Percentiles rank a stretch among this genome's conserved stretches.
Conservation (phyloP, 768 basidiomycete species). For the Auricularia auricula-judae region DNA sequence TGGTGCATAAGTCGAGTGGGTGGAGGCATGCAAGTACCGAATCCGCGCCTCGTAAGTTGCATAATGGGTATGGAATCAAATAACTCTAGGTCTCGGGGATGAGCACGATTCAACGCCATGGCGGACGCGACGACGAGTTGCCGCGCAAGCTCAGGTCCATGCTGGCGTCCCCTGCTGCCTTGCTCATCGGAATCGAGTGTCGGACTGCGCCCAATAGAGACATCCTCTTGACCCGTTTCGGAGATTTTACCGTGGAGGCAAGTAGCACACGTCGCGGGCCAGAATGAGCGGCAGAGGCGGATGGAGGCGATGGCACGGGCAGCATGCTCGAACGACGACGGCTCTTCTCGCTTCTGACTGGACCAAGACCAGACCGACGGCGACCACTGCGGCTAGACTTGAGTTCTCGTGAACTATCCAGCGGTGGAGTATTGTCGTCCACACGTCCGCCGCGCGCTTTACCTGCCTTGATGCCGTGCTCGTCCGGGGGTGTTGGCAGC, state of each 20-base stretch:
- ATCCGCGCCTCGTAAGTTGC: neutral
- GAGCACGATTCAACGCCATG: neutral
- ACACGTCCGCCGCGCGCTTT: slow-evolving; percentile 15
- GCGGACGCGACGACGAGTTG: neutral
- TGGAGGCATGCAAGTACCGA: neutral
- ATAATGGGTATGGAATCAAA: neutral
- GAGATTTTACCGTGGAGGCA: slow-evolving; percentile 4
- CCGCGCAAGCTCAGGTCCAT: neutral
- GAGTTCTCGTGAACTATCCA: slow-evolving; percentile 38
- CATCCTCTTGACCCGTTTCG: slow-evolving; percentile 8
- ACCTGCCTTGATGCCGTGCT: slow-evolving; percentile 13
- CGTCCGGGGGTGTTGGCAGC: slow-evolving; percentile 19
- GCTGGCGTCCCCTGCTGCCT: neutral
- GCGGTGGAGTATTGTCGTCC: slow-evolving; percentile 25
- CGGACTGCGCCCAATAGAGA: slow-evolving; percentile 3
- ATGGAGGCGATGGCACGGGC: slow-evolving; percentile 47
- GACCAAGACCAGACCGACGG: slow-evolving; percentile 65
- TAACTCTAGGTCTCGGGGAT: neutral
- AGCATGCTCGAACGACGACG: slow-evolving; percentile 74
- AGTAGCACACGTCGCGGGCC: slow-evolving; percentile 4
- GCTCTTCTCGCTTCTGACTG: slow-evolving; percentile 60
- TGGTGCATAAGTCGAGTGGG: neutral
- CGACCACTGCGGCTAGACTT: slow-evolving; percentile 30
- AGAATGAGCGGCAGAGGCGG: slow-evolving; percentile 9
- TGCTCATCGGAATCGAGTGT: neutral